These are phyloP conservation scores for Glarea lozoyensis DNA, from an alignment of 495 filamentous ascomycete genomes.

Conservation along the genomic window DNA sequence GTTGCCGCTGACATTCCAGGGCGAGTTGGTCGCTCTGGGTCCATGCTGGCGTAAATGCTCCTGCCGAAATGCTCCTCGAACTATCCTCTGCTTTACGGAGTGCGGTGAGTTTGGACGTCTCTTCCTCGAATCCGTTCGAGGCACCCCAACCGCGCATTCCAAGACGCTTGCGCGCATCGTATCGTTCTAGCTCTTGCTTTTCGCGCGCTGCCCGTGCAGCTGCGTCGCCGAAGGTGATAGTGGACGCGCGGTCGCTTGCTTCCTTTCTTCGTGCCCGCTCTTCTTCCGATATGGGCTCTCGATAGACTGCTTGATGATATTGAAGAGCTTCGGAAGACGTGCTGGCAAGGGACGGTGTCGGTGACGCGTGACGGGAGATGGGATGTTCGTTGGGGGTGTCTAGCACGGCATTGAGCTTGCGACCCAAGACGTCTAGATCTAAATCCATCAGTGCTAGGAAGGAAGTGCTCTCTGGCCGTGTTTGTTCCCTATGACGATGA, in stretches of 20 bases:
- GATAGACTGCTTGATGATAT: neutral
- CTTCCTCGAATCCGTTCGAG: neutral
- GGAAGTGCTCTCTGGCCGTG: no score
- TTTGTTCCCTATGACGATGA: no score
- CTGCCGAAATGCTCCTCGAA: neutral
- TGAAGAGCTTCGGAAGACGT: neutral
- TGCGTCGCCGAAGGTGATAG: no score
- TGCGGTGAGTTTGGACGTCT: neutral
- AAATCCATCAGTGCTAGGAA: neutral
- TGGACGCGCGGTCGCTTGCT: no score
- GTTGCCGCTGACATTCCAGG: neutral
- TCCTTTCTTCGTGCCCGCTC: no score
- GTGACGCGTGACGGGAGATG: constrained; percentile 4
- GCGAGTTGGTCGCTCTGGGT: neutral
- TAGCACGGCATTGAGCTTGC: neutral
- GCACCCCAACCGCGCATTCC: neutral
- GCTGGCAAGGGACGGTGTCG: neutral
- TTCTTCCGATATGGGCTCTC: neutral
- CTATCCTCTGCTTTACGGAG: neutral
- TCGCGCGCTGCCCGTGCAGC: no score
- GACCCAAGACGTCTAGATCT: neutral
- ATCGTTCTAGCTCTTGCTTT: no score
- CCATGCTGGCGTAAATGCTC: neutral
- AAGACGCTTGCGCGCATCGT: no score
- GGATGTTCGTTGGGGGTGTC: neutral